Evolutionary conservation across 768 basidiomycete species (phyloP), one percentile per base, ranked within the genome.

Genomic region (Lentinula lateritia): DNA sequence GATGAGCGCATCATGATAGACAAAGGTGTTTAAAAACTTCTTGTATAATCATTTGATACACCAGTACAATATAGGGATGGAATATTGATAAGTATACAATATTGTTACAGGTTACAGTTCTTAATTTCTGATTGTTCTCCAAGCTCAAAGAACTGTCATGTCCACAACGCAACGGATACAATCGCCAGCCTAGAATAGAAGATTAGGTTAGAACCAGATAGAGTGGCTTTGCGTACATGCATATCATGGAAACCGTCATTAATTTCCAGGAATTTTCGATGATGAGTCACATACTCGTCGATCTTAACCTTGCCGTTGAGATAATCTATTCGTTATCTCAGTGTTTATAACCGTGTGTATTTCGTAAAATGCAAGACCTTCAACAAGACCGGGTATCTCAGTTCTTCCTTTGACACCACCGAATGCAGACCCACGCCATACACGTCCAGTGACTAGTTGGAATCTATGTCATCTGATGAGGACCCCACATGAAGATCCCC

Each of bases 351-450:
- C 15, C 5, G 23, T 45, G 10, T 18, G 6, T 23, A 20, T 2
- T 3, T 5, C 41, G 50, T 18, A 38, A 60, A 12, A 38, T 18
- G 41, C 42, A 46, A 36, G 63, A 92, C 93, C 92, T 73, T 95
- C 87, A 7, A 98, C 95, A 38, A 98, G 86, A 23, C 92, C 92
- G 48, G 95, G 95, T 45, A 98, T 79, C 75, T 98, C 96, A 16
- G 95, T 94, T 61, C 97, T 86, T 39, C 96, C 97, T 78, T 98
- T 98, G 66, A 99, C 95, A 57, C 97, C 97, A 60, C 97, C 97
- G 69, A 98, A 99, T 2, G 97, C 97, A 39, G 84, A 80, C 48
- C 97, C 97, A 69, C 93, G 89, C 97, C 97, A 98, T 50, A 86
- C 89, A 55, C 95, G 87, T 52, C 93, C 94, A 62, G 94, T 94